Evolutionary conservation across 768 basidiomycete genomes (phyloP), one percentile per base, ranked within the genome.

Genomic region (Leucosporidium scottii): DNA sequence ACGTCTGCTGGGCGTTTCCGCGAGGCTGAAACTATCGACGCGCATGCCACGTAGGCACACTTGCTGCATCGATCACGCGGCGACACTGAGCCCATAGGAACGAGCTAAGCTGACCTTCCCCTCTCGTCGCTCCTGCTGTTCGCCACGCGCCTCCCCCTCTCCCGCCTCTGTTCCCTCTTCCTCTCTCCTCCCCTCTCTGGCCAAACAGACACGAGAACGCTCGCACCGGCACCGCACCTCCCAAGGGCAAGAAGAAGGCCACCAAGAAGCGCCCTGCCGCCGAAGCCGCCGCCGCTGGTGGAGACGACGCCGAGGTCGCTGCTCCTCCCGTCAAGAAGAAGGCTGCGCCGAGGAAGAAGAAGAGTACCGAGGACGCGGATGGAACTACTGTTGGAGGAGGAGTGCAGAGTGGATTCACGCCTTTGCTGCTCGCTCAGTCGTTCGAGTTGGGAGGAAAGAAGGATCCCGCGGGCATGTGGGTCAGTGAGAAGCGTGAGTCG

Each of bases 401-500:
- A 44, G 39, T 15, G 39, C 39, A 44, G 39, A 44, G 39, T 17
- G 39, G 39, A 10, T 44, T 44, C 39, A 44, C 39, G 39, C 39
- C 39, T 44, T 15, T 61, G n/a, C 59, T 61, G 20, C 55, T 72
- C 17, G 71, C 71, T 25, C 30, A 72, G 31, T 68, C 66, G 62
- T 68, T 66, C n/a, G 67, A 72, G 13, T 47, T 72, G 15, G 70
- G 20, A 17, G 61, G 55, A 9, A 72, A 68, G 56, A 27, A 62
- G 39, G 68, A 69, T 25, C 67, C 66, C 47, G 66, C 20, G 30
- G 68, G 70, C 1, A 70, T 55, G 55, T 72, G 71, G 73, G 58
- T 74, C 1, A 70, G 67, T 23, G 73, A 74, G 64, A 74, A 72
- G 60, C 61, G 71, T 72, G 58, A n/a, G 70, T 31, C 2, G 9